These are phyloP conservation scores for Ciborinia camelliae DNA, from an alignment of 2,329 filamentous ascomycete genomes.

Conservation along the genomic window DNA sequence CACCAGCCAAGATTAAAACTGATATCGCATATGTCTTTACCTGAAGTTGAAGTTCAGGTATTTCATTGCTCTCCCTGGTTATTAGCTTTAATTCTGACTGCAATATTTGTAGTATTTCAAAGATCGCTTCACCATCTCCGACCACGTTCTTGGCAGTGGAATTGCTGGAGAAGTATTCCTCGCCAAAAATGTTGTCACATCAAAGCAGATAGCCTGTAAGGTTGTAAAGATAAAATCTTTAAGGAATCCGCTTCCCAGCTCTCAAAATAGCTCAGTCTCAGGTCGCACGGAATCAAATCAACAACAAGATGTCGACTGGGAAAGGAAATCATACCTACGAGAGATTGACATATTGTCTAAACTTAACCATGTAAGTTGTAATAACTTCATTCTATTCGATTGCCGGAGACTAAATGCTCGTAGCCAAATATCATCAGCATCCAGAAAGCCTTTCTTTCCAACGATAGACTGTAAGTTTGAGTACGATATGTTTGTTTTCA, in stretches of 20 bases:
- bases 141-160: slow-evolving; percentile 52
- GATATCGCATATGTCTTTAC: slow-evolving; percentile 26
- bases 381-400: not conserved
- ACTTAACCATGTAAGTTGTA: slow-evolving; percentile 49
- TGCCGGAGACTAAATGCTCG: slow-evolving; percentile 2
- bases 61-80: not conserved
- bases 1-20: slow-evolving; percentile 29
- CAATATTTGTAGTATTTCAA: slow-evolving; percentile 43
- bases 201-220: slow-evolving; percentile 67
- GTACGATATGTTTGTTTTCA: not conserved
- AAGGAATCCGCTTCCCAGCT: not conserved
- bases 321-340: slow-evolving; percentile 43
- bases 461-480: slow-evolving; percentile 45
- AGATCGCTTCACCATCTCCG: slow-evolving; percentile 47
- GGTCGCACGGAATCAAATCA: not conserved
- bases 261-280: not conserved
- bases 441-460: slow-evolving; percentile 49
- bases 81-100: not conserved
- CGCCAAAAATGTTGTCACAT: slow-evolving; percentile 49
- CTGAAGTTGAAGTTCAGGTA: slow-evolving; percentile 41
- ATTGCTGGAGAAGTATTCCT: slow-evolving; percentile 53
- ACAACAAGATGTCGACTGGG: slow-evolving; percentile 24
- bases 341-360: slow-evolving; percentile 53
- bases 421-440: slow-evolving; percentile 55
- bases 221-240: slow-evolving; percentile 49